phyloP scores from a whole-genome alignment of 202 grass and related monocot species.

The Cymbopogon flexuosus region DNA sequence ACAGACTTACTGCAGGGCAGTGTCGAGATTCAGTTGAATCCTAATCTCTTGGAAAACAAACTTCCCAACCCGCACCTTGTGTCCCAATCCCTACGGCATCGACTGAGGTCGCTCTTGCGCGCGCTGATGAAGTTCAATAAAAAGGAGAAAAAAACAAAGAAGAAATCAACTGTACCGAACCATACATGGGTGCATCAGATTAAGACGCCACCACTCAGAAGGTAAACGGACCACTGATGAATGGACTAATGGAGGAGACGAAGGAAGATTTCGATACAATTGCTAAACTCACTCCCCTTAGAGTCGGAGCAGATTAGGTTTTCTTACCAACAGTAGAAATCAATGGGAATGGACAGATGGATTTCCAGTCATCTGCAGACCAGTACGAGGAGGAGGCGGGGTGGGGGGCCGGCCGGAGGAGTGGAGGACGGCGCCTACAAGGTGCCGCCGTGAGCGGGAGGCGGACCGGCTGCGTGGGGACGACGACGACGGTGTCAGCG shows the following conservation, averaged over 20 bases:
- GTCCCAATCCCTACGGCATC: background rate
- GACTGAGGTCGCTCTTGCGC: background rate
- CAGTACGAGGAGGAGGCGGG: background rate
- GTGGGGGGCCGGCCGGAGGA: background rate
- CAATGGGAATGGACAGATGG: background rate
- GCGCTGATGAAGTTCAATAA: background rate
- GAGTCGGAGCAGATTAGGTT: background rate
- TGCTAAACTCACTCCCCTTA: background rate
- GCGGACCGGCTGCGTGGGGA: background rate
- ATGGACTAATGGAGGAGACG: background rate
- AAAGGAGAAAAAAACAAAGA: background rate
- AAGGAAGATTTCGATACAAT: background rate
- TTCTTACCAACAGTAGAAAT: background rate
- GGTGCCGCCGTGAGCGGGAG: background rate
- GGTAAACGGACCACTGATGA: background rate
- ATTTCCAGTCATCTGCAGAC: background rate
- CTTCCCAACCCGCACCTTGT: background rate
- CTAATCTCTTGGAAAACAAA: background rate
- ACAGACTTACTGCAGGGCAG: background rate
- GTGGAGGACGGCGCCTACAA: background rate
- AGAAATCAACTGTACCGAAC: background rate
- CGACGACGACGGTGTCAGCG: background rate
- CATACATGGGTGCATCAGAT: background rate
- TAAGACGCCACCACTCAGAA: background rate
- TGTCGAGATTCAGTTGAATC: background rate